Base-by-base conservation (phyloP, 139 green algal genomes). In the Chlorella ohadii region DNA sequence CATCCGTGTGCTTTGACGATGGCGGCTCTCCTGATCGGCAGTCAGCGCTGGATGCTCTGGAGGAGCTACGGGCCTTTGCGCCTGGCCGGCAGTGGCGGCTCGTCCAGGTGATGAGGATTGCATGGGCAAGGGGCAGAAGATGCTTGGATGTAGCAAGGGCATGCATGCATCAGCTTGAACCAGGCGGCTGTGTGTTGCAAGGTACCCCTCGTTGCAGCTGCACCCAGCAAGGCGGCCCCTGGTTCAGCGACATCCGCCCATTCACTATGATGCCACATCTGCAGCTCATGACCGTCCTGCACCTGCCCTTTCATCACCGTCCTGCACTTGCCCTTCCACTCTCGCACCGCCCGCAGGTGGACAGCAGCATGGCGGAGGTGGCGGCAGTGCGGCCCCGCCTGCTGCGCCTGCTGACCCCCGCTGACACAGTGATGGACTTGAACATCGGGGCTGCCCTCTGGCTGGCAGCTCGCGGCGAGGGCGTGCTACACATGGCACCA, bases 401-500 rank as follows among this genome's bases (percentile, higher is more conserved):
- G 66, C 78, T 96, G 64, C 74, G 85, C 33, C 90, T 99, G 63
- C 91, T 99, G 72, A 79, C 88, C 67, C 96, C 96, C 19, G 82
- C 91, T 1, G 88, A 85, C 57, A 99, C 96, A 0, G 87, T 98
- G 9, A 99, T 99, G 96, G 96, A 99, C 83, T 71, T 97, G 27
- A 99, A 99, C 87, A 99, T 99, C 59, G 96, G 94, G 0, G 92
- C 94, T 2, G 95, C 96, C 7, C 88, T 99, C 20, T 98, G 96
- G 95, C 89, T 98, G 84, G 93, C 95, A 23, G 88, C 89, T 0
- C 23, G 84, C 17, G 94, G 84, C 7, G 84, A 86, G 33, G 95
- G 95, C 56, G 44, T 34, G 7, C 64, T 94, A 59, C 67, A 78
- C 31, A 20, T 1, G 59, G 0, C 33, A 23, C 34, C 22, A 25